Evolutionary conservation across 139 green algal genomes (phyloP), one percentile per base, ranked within the genome.

Genomic region (Ostreobium quekettii): DNA sequence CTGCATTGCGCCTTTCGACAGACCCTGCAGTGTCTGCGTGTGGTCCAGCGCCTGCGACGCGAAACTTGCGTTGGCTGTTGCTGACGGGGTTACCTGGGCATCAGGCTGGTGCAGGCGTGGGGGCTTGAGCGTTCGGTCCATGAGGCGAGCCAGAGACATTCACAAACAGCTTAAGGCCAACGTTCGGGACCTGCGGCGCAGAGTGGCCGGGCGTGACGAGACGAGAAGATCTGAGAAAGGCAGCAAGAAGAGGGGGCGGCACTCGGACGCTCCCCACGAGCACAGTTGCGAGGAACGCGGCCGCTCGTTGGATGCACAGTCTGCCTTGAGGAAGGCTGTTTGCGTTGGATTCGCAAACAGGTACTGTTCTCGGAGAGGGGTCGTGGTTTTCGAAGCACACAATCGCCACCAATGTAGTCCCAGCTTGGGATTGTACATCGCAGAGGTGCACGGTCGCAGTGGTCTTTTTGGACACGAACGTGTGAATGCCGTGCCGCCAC

Each of bases 121-220:
- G 32, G 83, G 86, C 2, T 78, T 96, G 60, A 82, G 93, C 65
- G 65, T 80, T 35, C 77, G 91, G 8, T 85, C 84, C 29, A 86
- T 97, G 79, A 82, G 82, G 30, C 95, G 93, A 70, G 91, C 89
- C 2, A 66, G 80, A 3, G 87, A 96, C 49, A 84, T 98, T 42
- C 70, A 83, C 2, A 70, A 76, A 26, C 92, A 98, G 84, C 84
- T 98, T 71, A 74, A 85, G 58, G 24, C 42, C 26, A 46, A 48
- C 33, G 58, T 65, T 7, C 33, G 47, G 28, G 58, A 35, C 24
- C 47, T 48, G 19, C 33, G 47, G 26, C 47, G 33, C 29, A 35
- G 47, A 42, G 42, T 65, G 15, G 58, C 42, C 58, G 47, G n/a
- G n/a, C n/a, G n/a, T n/a, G n/a, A n/a, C n/a, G n/a, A n/a, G n/a